These are phyloP conservation scores for Sporothrix pseudoabietina DNA, from an alignment of 2,329 filamentous ascomycete species.

Conservation along the genomic window DNA sequence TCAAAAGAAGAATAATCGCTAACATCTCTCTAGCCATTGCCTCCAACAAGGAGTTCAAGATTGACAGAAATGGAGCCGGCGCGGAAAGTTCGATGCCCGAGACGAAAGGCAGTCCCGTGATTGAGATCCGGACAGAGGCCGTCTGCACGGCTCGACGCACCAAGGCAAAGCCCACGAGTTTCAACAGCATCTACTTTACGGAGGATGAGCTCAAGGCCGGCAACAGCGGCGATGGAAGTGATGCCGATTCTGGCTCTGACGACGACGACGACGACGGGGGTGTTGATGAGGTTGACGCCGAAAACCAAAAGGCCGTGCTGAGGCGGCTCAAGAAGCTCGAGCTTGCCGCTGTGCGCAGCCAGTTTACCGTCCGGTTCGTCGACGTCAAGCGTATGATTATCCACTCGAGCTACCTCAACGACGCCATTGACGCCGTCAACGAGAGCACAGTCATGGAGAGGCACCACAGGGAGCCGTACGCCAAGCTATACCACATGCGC, in stretches of 20 bases:
- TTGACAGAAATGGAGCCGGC: not conserved
- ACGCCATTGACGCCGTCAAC: slow-evolving; percentile 51
- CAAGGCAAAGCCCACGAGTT: not conserved
- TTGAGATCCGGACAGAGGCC: slow-evolving; percentile 48
- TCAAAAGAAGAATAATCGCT: no score
- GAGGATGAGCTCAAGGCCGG: no score
- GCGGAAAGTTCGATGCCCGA: slow-evolving; percentile 3
- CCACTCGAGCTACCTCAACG: slow-evolving; percentile 50
- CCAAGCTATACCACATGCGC: slow-evolving; percentile 52
- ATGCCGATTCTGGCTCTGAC: not conserved
- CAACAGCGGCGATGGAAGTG: not conserved
- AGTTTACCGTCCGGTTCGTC: slow-evolving; percentile 30
- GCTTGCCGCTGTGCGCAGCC: not conserved
- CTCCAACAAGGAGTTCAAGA: not conserved
- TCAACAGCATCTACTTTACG: not conserved
- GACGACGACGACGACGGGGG: not conserved
- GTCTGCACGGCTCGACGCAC: slow-evolving; percentile 38
- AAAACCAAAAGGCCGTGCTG: not conserved
- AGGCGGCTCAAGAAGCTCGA: not conserved
- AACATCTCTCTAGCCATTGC: not conserved
- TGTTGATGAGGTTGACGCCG: not conserved
- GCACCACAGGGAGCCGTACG: slow-evolving; percentile 50
- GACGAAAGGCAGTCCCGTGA: slow-evolving; percentile 41
- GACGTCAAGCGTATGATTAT: slow-evolving; percentile 47
- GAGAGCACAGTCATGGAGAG: slow-evolving; percentile 43